Evolutionary conservation across 306 rosid species (phyloP).

Genomic region (Inga laurina): DNA sequence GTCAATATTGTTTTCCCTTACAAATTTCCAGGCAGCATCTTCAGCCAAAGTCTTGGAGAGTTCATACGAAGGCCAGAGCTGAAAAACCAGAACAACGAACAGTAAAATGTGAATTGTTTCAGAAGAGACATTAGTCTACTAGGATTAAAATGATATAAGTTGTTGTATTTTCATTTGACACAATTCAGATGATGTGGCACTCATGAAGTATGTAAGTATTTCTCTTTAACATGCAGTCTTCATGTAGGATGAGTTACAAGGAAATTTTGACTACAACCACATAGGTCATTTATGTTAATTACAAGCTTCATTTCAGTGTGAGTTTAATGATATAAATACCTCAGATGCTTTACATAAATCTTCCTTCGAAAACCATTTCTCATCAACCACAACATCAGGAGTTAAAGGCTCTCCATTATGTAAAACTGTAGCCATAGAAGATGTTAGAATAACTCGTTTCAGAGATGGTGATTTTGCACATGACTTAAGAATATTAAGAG

Average conservation of each 20-base stretch:
- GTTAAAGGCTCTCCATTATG: neutral
- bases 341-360: neutral
- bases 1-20: neutral
- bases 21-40: constrained; percentile 4
- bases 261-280: neutral
- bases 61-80: neutral
- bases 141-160: too few species aligned
- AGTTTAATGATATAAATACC: neutral
- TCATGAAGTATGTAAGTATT: too few species aligned
- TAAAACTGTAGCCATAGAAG: neutral
- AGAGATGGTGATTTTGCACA: neutral
- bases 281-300: neutral
- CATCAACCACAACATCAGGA: neutral
- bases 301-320: neutral
- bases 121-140: too few species aligned
- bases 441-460: neutral
- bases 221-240: neutral
- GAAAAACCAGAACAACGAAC: neutral
- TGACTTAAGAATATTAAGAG: neutral
- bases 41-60: neutral
- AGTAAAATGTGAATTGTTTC: neutral
- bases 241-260: neutral
- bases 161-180: too few species aligned
- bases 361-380: neutral
- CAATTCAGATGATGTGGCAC: too few species aligned